These are phyloP conservation scores for Syzygium jambos DNA, from an alignment of 345 rosid species.

Conservation along the genomic window DNA sequence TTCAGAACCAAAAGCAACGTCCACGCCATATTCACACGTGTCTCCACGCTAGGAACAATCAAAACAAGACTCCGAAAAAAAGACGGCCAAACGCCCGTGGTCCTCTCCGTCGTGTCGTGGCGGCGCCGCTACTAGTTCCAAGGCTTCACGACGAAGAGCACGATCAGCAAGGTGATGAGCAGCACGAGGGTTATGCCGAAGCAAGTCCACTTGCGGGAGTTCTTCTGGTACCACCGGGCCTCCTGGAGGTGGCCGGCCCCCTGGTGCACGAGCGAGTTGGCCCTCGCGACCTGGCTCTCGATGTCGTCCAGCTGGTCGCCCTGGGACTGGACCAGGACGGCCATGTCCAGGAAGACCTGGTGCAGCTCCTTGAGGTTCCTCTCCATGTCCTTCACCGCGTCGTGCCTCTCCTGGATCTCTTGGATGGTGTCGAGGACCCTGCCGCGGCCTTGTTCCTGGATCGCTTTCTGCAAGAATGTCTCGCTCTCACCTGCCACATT, in stretches of 20 bases:
- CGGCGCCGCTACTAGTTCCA: conserved; percentile 24
- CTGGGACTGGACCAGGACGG: conserved; percentile 68
- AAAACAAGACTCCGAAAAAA: not conserved
- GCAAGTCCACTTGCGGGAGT: conserved; percentile 77
- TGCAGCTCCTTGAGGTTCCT: conserved; percentile 65
- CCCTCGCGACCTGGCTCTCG: conserved; percentile 65
- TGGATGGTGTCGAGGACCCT: conserved; percentile 63
- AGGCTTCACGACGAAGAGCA: conserved; percentile 47
- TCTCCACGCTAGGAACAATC: not conserved
- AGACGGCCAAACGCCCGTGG: not conserved
- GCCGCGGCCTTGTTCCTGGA: conserved; percentile 76
- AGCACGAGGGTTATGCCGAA: conserved; percentile 48
- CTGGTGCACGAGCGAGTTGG: conserved; percentile 55
- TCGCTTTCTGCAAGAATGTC: conserved; percentile 66
- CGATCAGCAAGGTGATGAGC: conserved; percentile 48
- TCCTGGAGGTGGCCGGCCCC: conserved; percentile 48
- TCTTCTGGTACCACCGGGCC: conserved; percentile 66
- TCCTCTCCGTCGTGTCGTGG: not conserved
- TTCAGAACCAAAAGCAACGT: not conserved
- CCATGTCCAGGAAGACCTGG: conserved; percentile 81
- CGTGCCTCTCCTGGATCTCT: conserved; percentile 77
- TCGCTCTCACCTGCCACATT: conserved; percentile 50
- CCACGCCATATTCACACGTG: not conserved
- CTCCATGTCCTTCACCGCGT: conserved; percentile 71
- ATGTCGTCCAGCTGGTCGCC: conserved; percentile 72